Evolutionary conservation across 768 basidiomycete genomes (phyloP).

Genomic region (Pisolithus albus): DNA sequence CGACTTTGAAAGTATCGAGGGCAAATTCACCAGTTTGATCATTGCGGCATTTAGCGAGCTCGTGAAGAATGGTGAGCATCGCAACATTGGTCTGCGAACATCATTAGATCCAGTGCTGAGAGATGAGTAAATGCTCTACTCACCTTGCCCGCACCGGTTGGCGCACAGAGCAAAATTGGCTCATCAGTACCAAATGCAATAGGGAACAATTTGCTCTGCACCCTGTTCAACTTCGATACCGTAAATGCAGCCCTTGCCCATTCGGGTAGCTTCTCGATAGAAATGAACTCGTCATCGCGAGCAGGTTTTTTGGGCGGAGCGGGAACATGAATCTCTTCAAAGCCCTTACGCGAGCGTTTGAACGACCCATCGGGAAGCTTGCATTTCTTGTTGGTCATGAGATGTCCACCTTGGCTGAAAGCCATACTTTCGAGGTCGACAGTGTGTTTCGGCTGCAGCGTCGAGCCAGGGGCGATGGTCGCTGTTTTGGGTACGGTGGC

Average conservation of each 20-base stretch:
- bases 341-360: slow-evolving; percentile 94
- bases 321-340: slow-evolving; percentile 96
- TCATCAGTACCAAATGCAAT: slow-evolving; percentile 93
- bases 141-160: slow-evolving; percentile 98
- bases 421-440: slow-evolving; percentile 92
- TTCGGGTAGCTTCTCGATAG: slow-evolving; percentile 62
- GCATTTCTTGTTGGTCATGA: slow-evolving; percentile 99
- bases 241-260: slow-evolving; percentile 90
- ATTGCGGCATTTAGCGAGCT: slow-evolving; percentile 83
- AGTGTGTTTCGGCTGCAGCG: slow-evolving; percentile 74
- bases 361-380: slow-evolving; percentile 97
- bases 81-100: slow-evolving; percentile 86
- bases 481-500: slow-evolving; percentile 66
- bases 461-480: slow-evolving; percentile 81
- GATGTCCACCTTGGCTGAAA: slow-evolving; percentile 92
- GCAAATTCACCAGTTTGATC: slow-evolving; percentile 75
- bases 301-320: slow-evolving; percentile 75
- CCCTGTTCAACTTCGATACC: slow-evolving; percentile 73
- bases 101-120: slow-evolving; percentile 5
- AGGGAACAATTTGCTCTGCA: slow-evolving; percentile 91
- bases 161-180: slow-evolving; percentile 91
- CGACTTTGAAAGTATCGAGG: slow-evolving; percentile 87
- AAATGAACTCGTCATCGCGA: slow-evolving; percentile 61
- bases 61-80: slow-evolving; percentile 89
- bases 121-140: slow-evolving; percentile 12